Evolutionary conservation across 805 yeast genomes (phyloP).

Genomic region (Starmerella scarabaei): DNA sequence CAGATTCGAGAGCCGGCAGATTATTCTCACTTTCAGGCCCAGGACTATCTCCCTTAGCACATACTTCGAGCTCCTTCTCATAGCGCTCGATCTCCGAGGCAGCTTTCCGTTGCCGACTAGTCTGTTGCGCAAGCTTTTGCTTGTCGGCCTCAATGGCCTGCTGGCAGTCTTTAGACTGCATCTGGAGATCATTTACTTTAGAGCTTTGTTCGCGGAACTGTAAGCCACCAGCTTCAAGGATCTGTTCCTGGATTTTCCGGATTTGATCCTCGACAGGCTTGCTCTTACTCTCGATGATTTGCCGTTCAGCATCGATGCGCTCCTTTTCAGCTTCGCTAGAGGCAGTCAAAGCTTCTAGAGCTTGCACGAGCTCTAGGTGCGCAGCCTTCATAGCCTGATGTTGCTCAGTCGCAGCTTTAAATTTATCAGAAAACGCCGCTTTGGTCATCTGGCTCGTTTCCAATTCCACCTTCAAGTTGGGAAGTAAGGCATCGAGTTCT

Average conservation of each 20-base stretch:
- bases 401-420: background rate
- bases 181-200: constrained; percentile 60
- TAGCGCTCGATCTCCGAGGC: constrained; percentile 29
- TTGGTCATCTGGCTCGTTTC: constrained; percentile 42
- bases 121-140: constrained; percentile 25
- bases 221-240: constrained; percentile 87
- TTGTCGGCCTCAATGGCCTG: constrained; percentile 40
- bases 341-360: constrained; percentile 33
- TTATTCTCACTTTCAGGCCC: constrained; percentile 11
- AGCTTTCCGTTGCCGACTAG: constrained; percentile 5
- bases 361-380: constrained; percentile 49
- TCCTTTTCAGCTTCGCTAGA: background rate
- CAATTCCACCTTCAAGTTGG: constrained; percentile 46
- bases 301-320: constrained; percentile 25
- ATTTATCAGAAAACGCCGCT: background rate
- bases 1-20: constrained; percentile 1
- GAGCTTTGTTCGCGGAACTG: constrained; percentile 58
- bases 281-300: constrained; percentile 41
- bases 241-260: constrained; percentile 51
- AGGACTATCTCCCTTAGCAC: constrained; percentile 13
- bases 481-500: constrained; percentile 38
- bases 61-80: constrained; percentile 18
- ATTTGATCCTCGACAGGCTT: constrained; percentile 45
- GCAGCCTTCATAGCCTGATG: constrained; percentile 52
- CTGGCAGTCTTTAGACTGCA: constrained; percentile 30